A percentile compares a stretch with the other conserved stretches of the same genome.
Conservation (phyloP, 495 filamentous ascomycete genomes). For the Penicillium subrubescens region DNA sequence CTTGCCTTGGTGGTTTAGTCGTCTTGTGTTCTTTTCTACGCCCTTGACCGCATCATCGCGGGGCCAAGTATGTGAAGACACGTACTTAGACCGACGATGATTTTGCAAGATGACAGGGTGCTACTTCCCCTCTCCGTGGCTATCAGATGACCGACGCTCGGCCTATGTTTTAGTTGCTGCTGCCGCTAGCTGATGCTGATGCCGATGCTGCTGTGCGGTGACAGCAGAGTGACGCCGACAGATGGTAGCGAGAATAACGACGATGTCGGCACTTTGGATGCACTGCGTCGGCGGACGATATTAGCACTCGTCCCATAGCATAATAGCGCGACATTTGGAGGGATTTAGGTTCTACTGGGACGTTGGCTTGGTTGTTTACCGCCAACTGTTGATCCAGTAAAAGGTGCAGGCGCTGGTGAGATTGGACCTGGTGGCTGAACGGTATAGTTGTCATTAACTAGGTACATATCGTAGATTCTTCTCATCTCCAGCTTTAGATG, state of each 20-base stretch:
- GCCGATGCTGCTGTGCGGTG: not conserved
- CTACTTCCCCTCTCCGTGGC: not conserved
- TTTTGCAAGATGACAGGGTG: not conserved
- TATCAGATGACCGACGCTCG: constrained; percentile 12
- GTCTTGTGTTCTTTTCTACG: not conserved
- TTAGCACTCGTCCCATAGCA: no score
- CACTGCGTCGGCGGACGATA: constrained; percentile 10
- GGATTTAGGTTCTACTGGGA: not conserved
- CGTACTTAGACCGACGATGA: constrained; percentile 7
- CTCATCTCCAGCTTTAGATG: not conserved
- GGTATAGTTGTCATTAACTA: not conserved
- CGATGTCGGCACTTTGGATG: constrained; percentile 14
- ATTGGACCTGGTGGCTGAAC: not conserved
- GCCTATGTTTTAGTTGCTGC: not conserved
- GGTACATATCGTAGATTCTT: no score
- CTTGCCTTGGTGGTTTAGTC: not conserved
- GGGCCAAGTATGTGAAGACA: constrained; percentile 9
- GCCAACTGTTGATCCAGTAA: not conserved
- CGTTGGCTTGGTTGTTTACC: not conserved
- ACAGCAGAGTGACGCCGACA: not conserved
- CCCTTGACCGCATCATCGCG: constrained; percentile 15
- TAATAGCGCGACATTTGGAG: constrained; percentile 16
- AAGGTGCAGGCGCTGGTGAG: not conserved
- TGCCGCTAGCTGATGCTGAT: not conserved
- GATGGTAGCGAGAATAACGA: not conserved